phyloP scores from a whole-genome alignment of 2,329 filamentous ascomycete genomes.

The Pseudocercospora vitis region DNA sequence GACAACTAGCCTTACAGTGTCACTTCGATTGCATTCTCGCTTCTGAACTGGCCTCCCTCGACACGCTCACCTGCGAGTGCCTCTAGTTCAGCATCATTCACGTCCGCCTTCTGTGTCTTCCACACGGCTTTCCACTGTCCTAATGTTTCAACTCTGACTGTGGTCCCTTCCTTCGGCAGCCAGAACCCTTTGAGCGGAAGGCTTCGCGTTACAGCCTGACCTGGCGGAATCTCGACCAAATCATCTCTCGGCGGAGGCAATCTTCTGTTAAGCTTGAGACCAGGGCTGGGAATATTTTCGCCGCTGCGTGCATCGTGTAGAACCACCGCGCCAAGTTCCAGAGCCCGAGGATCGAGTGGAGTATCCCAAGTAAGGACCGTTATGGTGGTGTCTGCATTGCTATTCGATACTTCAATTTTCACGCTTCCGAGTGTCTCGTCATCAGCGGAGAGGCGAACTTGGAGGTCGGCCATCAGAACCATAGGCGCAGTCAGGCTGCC shows the following conservation, averaged over 20 bases:
- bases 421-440: background rate
- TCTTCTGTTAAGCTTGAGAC: conserved; percentile 40
- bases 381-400: background rate
- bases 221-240: conserved; percentile 39
- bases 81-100: background rate
- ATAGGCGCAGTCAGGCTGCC: background rate
- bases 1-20: no score
- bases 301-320: conserved; percentile 34
- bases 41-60: background rate
- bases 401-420: background rate
- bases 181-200: conserved; percentile 36
- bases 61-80: background rate
- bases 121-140: conserved; percentile 7
- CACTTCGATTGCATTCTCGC: conserved; percentile 1
- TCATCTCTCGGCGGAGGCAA: conserved; percentile 41
- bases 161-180: conserved; percentile 2
- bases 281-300: conserved; percentile 33
- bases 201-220: conserved; percentile 35
- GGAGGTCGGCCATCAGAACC: background rate
- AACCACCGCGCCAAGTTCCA: conserved; percentile 41
- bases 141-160: background rate
- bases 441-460: background rate
- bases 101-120: background rate
- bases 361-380: conserved; percentile 42
- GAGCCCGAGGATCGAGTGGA: conserved; percentile 40